phyloP scores from a whole-genome alignment of 148 eudicot genomes.

The Vaccinium macrocarpon region DNA sequence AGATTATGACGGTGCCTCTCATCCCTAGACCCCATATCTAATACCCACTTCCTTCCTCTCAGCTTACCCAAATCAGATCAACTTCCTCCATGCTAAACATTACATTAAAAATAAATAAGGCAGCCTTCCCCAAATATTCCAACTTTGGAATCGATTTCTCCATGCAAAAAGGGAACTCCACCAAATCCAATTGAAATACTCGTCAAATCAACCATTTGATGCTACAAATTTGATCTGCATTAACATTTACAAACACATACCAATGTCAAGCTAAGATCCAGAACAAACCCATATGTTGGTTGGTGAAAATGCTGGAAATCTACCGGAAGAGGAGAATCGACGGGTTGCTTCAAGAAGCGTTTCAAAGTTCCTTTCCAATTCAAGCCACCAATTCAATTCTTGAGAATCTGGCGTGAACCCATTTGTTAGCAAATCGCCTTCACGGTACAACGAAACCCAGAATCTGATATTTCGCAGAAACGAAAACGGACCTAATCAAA shows the following conservation, averaged over 20 bases:
- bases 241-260: neutral
- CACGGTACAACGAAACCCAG: neutral
- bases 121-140: neutral
- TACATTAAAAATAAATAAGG: neutral
- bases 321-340: neutral
- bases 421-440: neutral
- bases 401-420: neutral
- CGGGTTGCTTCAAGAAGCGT: too few species aligned
- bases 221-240: neutral
- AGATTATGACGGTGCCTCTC: constrained; percentile 48
- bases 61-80: neutral
- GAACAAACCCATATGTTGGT: neutral
- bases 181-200: neutral
- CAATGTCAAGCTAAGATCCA: neutral
- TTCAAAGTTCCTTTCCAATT: neutral
- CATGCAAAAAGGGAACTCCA: neutral
- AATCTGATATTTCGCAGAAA: neutral
- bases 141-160: neutral
- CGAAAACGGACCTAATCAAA: neutral
- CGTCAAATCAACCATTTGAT: neutral
- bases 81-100: neutral
- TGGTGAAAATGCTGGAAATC: neutral
- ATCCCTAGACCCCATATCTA: constrained; percentile 43
- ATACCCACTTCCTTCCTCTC: neutral
- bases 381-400: neutral